Evolutionary conservation across 805 yeast species (phyloP), one percentile per base, ranked within the genome.

Genomic region (Hanseniaspora taiwanica): DNA sequence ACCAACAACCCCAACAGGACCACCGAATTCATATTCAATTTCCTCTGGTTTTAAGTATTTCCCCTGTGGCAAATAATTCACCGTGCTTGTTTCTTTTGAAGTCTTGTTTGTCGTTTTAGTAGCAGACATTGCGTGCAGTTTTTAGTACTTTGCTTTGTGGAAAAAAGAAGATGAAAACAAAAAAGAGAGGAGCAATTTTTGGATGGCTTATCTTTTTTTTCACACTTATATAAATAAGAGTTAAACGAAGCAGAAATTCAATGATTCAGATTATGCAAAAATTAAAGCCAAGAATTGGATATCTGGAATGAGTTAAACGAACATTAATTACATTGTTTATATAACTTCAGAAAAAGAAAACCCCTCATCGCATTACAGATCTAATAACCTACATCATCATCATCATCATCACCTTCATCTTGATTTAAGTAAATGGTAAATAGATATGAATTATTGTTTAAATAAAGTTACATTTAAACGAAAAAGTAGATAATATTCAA

Each of bases 21-120:
- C 97, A 39, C 98, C 98, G 55, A 89, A 91, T 51, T 91, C 97
- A 65, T 75, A 84, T 53, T 77, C 89, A 44, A 75, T 69, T 42
- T 76, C 69, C 40, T 74, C 73, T 31, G 63, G 62, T 42, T 65
- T 61, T 44, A 66, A 47, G 48, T 63, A 66, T 45, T 63, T 65
- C 24, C 63, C 63, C 40, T 51, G 63, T 3, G 63, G 61, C 44
- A 58, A 46, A 41, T 54, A 55, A 25, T 48, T 50, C 25, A 13
- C n/a, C n/a, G n/a, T 36, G n/a, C 18, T n/a, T n/a, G 19, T 18
- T 13, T 10, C 10, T 6, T 13, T 14, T 10, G 36, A 8, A 9
- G 3, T 19, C 36, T 33, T 20, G 36, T n/a, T 19, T 33, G 36
- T 14, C 32, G 17, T 19, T 29, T 29, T 29, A 29, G 16, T 29